These are phyloP conservation scores for Mrakia blollopis DNA, from an alignment of 768 basidiomycete genomes.

Conservation along the genomic window DNA sequence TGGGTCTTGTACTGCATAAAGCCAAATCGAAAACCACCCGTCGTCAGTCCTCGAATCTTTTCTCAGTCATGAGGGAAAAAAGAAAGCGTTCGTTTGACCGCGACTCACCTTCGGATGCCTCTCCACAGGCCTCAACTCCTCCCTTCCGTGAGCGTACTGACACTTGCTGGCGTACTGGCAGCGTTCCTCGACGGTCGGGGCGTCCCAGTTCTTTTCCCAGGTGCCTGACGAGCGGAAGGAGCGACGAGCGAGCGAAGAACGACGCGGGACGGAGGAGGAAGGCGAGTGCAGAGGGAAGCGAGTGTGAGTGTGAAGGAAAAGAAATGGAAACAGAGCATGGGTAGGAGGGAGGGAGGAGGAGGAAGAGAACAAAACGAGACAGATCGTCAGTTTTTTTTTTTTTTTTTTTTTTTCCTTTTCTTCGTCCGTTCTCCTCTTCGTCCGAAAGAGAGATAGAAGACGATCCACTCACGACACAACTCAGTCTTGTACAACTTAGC, in stretches of 20 bases:
- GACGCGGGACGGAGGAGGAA: too few species aligned
- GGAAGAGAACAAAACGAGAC: too few species aligned
- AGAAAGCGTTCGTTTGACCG: too few species aligned
- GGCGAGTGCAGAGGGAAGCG: too few species aligned
- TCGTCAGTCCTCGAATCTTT: background rate
- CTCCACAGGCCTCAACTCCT: conserved; percentile 28
- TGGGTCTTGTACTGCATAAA: conserved; percentile 22
- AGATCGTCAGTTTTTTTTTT: background rate
- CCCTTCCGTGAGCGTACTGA: conserved; percentile 31
- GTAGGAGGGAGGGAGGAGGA: too few species aligned
- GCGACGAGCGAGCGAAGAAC: too few species aligned
- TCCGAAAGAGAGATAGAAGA: background rate
- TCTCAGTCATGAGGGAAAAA: background rate
- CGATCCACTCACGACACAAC: conserved; percentile 14
- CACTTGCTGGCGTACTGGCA: conserved; percentile 29
- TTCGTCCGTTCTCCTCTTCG: background rate
- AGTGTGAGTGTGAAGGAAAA: too few species aligned
- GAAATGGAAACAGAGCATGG: too few species aligned
- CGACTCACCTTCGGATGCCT: conserved; percentile 23
- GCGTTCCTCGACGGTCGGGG: conserved; percentile 19
- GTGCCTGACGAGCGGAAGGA: background rate
- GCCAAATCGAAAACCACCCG: background rate
- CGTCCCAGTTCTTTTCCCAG: conserved; percentile 22
- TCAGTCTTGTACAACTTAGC: conserved; percentile 31
- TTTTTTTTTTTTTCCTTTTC: too few species aligned